A percentile compares a stretch with the other conserved stretches of the same genome.
These are phyloP conservation scores for Podospora didyma DNA, from an alignment of 495 filamentous ascomycete species.

Conservation along the genomic window DNA sequence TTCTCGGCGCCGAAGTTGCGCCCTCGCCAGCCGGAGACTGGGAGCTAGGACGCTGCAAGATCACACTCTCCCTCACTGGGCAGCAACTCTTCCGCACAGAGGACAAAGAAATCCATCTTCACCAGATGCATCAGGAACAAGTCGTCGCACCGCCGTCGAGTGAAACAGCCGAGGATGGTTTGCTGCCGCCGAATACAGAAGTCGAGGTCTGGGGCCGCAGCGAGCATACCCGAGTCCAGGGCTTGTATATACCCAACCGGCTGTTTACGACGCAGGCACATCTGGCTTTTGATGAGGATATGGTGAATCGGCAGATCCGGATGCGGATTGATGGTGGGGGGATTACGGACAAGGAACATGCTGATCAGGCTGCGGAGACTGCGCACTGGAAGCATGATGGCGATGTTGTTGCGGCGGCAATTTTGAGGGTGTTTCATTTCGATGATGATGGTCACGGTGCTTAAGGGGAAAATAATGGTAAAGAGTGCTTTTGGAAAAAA, in stretches of 20 bases:
- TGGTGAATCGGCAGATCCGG: slow-evolving; percentile 61
- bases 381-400: slow-evolving; percentile 28
- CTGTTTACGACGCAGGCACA: slow-evolving; percentile 82
- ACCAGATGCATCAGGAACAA: slow-evolving; percentile 83
- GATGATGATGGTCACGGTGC: slow-evolving; percentile 30
- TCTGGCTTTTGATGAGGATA: slow-evolving; percentile 73
- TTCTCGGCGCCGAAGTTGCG: slow-evolving; percentile 61
- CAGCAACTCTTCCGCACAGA: slow-evolving; percentile 66
- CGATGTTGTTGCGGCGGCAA: slow-evolving; percentile 24
- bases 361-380: slow-evolving; percentile 28
- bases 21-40: slow-evolving; percentile 58
- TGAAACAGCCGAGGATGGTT: slow-evolving; percentile 31
- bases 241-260: slow-evolving; percentile 62
- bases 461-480: too few relatives aligned
- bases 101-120: slow-evolving; percentile 43
- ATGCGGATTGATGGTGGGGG: slow-evolving; percentile 56
- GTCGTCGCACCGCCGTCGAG: slow-evolving; percentile 47
- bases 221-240: slow-evolving; percentile 58
- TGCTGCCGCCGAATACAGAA: too few relatives aligned
- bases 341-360: slow-evolving; percentile 49
- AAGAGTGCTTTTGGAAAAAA: too few relatives aligned
- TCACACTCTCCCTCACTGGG: slow-evolving; percentile 63
- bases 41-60: slow-evolving; percentile 67
- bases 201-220: slow-evolving; percentile 29
- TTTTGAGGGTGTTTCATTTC: slow-evolving; percentile 35